Conservation (phyloP, 2,329 filamentous ascomycete species). For the Dactylellina parvicollis region DNA sequence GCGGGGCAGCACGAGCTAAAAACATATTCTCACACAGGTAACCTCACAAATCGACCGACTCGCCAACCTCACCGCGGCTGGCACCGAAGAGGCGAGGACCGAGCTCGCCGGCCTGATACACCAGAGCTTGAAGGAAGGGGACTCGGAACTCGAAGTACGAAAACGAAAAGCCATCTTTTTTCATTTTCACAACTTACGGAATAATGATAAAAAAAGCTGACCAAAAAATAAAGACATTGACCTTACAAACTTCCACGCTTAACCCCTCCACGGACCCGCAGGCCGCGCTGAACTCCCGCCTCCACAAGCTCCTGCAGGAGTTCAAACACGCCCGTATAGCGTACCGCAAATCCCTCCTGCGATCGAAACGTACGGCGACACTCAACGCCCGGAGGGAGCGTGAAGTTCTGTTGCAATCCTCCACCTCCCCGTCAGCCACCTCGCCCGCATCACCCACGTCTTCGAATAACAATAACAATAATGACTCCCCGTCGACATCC, state of each 20-base stretch:
- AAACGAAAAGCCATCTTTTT: background rate
- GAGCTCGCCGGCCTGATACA: slow-evolving; percentile 57
- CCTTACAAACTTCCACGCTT: slow-evolving; percentile 70
- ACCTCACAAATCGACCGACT: slow-evolving; percentile 69
- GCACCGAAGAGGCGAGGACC: slow-evolving; percentile 54
- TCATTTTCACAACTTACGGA: background rate
- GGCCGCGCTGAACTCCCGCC: slow-evolving; percentile 72
- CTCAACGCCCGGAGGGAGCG: slow-evolving; percentile 41
- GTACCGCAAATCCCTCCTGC: slow-evolving; percentile 46
- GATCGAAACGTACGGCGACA: slow-evolving; percentile 37
- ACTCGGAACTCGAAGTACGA: slow-evolving; percentile 62
- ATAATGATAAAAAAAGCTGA: background rate
- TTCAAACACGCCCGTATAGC: slow-evolving; percentile 66
- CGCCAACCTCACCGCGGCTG: slow-evolving; percentile 63
- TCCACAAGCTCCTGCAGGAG: slow-evolving; percentile 75
- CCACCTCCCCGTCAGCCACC: background rate
- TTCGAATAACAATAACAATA: background rate
- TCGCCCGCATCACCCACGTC: background rate
- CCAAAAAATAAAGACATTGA: slow-evolving; percentile 59
- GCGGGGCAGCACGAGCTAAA: too few species aligned
- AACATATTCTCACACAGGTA: slow-evolving; percentile 34
- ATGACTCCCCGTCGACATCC: slow-evolving; percentile 8
- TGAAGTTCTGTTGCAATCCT: slow-evolving; percentile 50
- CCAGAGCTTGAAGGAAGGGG: slow-evolving; percentile 58
- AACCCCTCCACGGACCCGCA: slow-evolving; percentile 61